Base-by-base conservation (phyloP, 306 rosid genomes). In the Myrica gale region DNA sequence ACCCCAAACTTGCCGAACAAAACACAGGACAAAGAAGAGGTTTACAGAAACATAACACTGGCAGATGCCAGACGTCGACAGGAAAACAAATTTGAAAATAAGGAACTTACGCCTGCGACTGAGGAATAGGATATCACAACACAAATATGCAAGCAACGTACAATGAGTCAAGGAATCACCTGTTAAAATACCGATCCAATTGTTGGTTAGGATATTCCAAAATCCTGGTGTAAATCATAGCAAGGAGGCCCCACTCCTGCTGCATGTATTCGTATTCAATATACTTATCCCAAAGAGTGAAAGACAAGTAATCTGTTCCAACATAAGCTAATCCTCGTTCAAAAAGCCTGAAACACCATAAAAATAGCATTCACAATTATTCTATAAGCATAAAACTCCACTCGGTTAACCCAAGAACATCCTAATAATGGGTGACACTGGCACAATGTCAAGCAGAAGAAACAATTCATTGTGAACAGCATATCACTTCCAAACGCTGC, bases 231-330 rank as follows among this genome's bases (percentile, higher is more conserved):
- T 96, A 96, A 66, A 92, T 96, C 85, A 85, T 45, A 56, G 97
- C 99, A 81, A 92, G 97, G 53, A 86, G 86, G 51, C 88, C 93
- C 99, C 99, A 96, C 73, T 93, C 99, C 79, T 92, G 98, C 88
- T 96, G 98, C 89, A 89, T 89, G 85, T 89, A 92, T 82, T 96
- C 99, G 69, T 92, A 96, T 78, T 96, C 99, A 76, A 96, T 96
- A 83, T 92, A 92, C 82, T 89, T 92, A 85, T 96, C 99, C 99
- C 99, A 96, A 32, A 96, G 93, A 51, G 96, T 88, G 84, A 88
- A 92, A 20, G 99, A 96, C 63, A 92, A 86, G 83, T 96, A 96
- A 88, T 96, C 99, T 42, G 99, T 85, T 76, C 99, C 99, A 83
- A 96, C 99, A 80, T 96, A 96, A 72, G 91, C 90, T 78, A 96